Evolutionary conservation across 345 rosid genomes (phyloP), one percentile per base, ranked within the genome.

Genomic region (Eucalyptus camaldulensis): DNA sequence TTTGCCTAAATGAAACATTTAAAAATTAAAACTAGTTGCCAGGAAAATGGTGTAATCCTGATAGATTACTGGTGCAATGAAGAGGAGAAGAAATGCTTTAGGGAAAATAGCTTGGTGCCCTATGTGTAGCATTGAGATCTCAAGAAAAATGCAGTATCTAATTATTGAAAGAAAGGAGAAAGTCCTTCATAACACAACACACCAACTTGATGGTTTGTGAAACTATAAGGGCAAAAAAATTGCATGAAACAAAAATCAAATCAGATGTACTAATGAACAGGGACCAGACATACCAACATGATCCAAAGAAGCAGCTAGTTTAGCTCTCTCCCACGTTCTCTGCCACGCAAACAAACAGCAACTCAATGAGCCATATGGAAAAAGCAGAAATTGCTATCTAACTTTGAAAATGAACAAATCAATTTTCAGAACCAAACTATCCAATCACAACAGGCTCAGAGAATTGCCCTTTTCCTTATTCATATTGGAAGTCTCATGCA

Each of bases 271-370:
- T 81, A 31, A 88, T 25, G 31, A 14, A 33, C 85, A 15, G 85
- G 15, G 33, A 80, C 87, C 33, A 45, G 27, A 89, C 90, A 67
- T 96, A 97, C 99, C 97, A 89, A 98, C 88, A 87, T 94, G 97
- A 93, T 98, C 99, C 92, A 98, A 93, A 29, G 96, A 94, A 80
- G 95, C 88, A 56, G 99, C 99, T 90, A 98, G 88, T 88, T 94
- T 98, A 53, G 99, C 94, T 93, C 96, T 96, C 93, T 98, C 99
- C 99, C 99, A 97, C 51, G 98, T 97, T 92, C 99, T 95, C 99
- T 97, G 95, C 89, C 87, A 25, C 72, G 56, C 87, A 92, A 88
- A 40, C 6, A 91, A 87, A 37, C 15, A 13, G 40, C 40, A n/a
- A 43, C 83, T 40, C 83, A 76, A 40, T 40, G 47, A 40, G 47